phyloP scores from a whole-genome alignment of 495 filamentous ascomycete species.

The Xylaria venustula region DNA sequence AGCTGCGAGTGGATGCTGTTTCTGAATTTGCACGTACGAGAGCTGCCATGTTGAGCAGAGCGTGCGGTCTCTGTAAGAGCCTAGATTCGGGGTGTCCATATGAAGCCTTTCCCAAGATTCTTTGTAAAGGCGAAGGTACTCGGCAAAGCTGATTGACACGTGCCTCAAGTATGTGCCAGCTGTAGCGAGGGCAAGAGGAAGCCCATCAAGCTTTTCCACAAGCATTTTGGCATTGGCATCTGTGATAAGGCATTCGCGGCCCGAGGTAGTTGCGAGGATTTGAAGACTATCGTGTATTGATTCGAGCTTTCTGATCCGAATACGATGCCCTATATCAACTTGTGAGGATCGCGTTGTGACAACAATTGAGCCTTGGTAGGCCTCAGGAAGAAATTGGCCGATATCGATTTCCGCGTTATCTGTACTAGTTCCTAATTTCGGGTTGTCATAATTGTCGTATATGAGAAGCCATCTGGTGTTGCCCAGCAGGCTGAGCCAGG shows the following conservation, averaged over 20 bases:
- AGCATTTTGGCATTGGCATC: conserved; percentile 25
- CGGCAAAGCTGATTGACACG: conserved; percentile 8
- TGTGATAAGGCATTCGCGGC: conserved; percentile 22
- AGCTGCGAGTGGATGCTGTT: conserved; percentile 33
- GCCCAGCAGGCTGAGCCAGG: conserved; percentile 29
- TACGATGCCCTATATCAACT: conserved; percentile 27
- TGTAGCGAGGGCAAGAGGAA: conserved; percentile 31
- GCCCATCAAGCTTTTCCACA: conserved; percentile 27
- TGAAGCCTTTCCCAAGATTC: conserved; percentile 29
- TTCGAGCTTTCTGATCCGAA: conserved; percentile 32
- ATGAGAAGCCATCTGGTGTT: conserved; percentile 35
- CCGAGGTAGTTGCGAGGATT: conserved; percentile 35
- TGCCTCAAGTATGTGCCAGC: conserved; percentile 34
- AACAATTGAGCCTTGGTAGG: conserved; percentile 37
- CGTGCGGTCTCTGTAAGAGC: conserved; percentile 26
- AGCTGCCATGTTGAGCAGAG: conserved; percentile 47
- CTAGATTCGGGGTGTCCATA: conserved; percentile 24
- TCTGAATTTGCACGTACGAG: conserved; percentile 40
- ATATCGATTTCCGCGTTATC: conserved; percentile 28
- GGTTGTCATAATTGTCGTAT: conserved; percentile 39
- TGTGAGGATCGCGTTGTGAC: conserved; percentile 41
- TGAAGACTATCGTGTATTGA: conserved; percentile 31
- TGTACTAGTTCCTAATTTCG: conserved; percentile 25
- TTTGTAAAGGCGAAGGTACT: conserved; percentile 25
- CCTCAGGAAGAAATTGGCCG: conserved; percentile 31